Base-by-base conservation (phyloP, 768 basidiomycete species). In the Clitopilus hobsonii region DNA sequence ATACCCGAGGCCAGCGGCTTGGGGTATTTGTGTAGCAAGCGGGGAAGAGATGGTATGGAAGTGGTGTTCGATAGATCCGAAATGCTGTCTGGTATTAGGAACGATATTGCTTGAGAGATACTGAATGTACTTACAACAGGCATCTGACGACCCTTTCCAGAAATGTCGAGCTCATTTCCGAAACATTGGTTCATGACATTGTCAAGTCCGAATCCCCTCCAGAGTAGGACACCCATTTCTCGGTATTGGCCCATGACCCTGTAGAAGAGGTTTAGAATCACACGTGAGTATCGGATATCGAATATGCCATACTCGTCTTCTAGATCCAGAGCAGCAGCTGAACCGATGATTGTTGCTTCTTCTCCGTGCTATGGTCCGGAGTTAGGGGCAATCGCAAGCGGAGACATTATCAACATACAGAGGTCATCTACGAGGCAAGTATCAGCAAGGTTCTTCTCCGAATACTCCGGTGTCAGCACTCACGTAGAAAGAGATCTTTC, bases 31-130 rank as follows among this genome's bases (percentile, higher is more conserved):
- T 0, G 95, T 98, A 8, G 89, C 92, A 24, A 98, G 78, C 0
- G 94, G 90, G 5, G 91, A 94, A 2, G 95, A 97, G 57, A 97
- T 97, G 18, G 91, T 92, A 70, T 94, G 91, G 67, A 95, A 96
- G 67, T 96, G 94, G 56, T 89, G 82, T 55, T 83, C 72, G 1
- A 81, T 78, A 5, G 93, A 93, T 13, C 92, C 91, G 68, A 94
- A 93, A 65, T 98, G 94, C 82, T 93, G 25, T 22, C n/a, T n/a
- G n/a, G n/a, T n/a, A n/a, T n/a, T n/a, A n/a, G n/a, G n/a, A n/a
- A n/a, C n/a, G n/a, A n/a, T n/a, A n/a, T n/a, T n/a, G n/a, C 59
- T 52, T 41, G 41, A 28, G 26, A 8, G 28, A 11, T 11, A 47
- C 32, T 13, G 38, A 23, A 14, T 45, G 38, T 11, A 18, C 80